These are phyloP conservation scores for Pugionium cornutum DNA, from an alignment of 345 rosid species.

Conservation along the genomic window DNA sequence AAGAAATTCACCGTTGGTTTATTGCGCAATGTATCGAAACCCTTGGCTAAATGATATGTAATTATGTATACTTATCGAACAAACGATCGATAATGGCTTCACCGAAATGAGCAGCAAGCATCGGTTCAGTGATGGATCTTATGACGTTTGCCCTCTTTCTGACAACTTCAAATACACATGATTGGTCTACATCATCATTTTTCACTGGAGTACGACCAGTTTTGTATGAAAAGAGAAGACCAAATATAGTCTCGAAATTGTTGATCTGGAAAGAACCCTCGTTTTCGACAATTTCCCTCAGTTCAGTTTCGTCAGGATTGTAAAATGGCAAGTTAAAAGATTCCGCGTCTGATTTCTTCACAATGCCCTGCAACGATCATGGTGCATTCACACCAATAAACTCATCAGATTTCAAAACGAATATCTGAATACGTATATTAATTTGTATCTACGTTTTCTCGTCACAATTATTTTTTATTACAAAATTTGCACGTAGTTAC, in stretches of 20 bases:
- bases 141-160: not conserved
- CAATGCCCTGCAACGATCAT: slow-evolving; percentile 26
- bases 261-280: slow-evolving; percentile 40
- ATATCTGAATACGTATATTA: no score
- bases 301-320: slow-evolving; percentile 22
- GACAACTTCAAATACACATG: not conserved
- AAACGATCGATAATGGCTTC: not conserved
- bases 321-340: slow-evolving; percentile 42
- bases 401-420: no score
- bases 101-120: slow-evolving; percentile 16
- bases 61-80: not conserved
- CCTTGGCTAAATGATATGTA: not conserved
- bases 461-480: no score
- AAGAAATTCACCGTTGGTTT: not conserved
- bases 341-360: slow-evolving; percentile 37
- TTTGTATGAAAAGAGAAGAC: slow-evolving; percentile 10
- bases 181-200: slow-evolving; percentile 3
- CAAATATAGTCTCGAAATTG: slow-evolving; percentile 13
- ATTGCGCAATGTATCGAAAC: not conserved
- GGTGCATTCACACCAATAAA: no score
- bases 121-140: slow-evolving; percentile 10
- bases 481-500: no score
- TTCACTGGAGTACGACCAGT: slow-evolving; percentile 10
- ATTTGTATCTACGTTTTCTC: no score
- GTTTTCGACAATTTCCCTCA: slow-evolving; percentile 15